Evolutionary conservation across 2,329 filamentous ascomycete species (phyloP).

Genomic region (Fusarium anthophilum): DNA sequence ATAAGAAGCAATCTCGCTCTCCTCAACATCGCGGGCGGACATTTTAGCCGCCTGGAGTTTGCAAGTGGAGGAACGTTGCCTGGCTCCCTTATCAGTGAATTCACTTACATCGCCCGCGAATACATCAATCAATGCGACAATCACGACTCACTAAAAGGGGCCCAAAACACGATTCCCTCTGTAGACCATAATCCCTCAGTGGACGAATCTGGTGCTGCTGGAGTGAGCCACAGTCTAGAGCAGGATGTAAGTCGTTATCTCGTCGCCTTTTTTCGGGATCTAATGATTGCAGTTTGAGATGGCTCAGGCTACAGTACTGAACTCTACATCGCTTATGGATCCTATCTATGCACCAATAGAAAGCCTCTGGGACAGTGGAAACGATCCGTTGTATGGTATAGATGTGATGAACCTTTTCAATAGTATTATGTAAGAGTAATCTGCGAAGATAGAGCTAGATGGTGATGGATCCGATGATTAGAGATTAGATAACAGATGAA

Average conservation of each 20-base stretch:
- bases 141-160: neutral
- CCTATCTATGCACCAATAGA: slow-evolving; percentile 16
- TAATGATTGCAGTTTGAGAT: neutral
- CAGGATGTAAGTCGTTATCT: neutral
- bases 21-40: slow-evolving; percentile 33
- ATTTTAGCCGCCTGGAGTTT: slow-evolving; percentile 36
- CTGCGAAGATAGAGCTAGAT: neutral
- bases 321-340: neutral
- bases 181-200: neutral
- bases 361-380: slow-evolving; percentile 26
- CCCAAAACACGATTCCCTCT: neutral
- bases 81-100: slow-evolving; percentile 29
- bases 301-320: neutral
- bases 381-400: slow-evolving; percentile 30
- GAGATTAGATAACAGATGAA: neutral
- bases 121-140: slow-evolving; percentile 28
- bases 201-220: neutral
- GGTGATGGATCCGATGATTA: rapidly evolving
- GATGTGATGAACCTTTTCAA: slow-evolving; percentile 40
- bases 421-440: slow-evolving; percentile 3
- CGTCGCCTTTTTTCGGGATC: rapidly evolving
- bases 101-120: slow-evolving; percentile 34
- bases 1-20: slow-evolving; percentile 28
- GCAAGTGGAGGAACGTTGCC: slow-evolving; percentile 26
- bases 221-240: rapidly evolving